Evolutionary conservation across 1,284 basidiomycete species (phyloP).

Genomic region (Melampsora americana): DNA sequence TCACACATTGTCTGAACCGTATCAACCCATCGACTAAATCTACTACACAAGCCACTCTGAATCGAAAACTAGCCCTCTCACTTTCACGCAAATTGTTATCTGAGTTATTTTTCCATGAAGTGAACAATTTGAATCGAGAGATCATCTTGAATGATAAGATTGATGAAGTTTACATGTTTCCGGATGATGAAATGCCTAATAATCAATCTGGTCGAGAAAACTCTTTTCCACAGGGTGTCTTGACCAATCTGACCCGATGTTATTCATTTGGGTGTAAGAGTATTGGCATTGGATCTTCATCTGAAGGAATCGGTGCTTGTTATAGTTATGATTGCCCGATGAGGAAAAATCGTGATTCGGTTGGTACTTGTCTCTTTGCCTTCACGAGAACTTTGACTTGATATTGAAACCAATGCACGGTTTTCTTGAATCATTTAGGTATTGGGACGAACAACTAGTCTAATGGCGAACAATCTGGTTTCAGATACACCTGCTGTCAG

Average conservation of each 20-base stretch:
- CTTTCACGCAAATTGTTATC: constrained; percentile 18
- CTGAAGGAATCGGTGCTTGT: neutral
- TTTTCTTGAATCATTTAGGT: too few species aligned
- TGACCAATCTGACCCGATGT: constrained; percentile 49
- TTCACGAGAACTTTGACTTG: neutral
- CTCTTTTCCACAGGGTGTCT: constrained; percentile 23
- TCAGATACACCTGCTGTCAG: constrained; percentile 15
- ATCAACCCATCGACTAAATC: constrained; percentile 39
- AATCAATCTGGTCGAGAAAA: constrained; percentile 29
- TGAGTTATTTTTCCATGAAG: constrained; percentile 30
- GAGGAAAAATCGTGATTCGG: neutral
- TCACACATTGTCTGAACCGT: constrained; percentile 27
- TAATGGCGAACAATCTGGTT: neutral
- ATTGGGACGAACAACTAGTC: neutral
- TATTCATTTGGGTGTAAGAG: constrained; percentile 72
- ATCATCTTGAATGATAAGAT: constrained; percentile 79
- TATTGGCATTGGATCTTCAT: constrained; percentile 48
- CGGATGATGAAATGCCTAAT: constrained; percentile 66
- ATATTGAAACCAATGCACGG: neutral
- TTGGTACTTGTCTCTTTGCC: neutral
- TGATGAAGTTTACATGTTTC: constrained; percentile 93
- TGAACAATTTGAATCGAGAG: constrained; percentile 22
- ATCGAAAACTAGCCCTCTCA: constrained; percentile 26
- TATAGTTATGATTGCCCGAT: constrained; percentile 37
- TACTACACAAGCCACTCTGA: constrained; percentile 36